These are phyloP conservation scores for Penicillium simplicissimum DNA, from an alignment of 495 filamentous ascomycete species.

Conservation along the genomic window DNA sequence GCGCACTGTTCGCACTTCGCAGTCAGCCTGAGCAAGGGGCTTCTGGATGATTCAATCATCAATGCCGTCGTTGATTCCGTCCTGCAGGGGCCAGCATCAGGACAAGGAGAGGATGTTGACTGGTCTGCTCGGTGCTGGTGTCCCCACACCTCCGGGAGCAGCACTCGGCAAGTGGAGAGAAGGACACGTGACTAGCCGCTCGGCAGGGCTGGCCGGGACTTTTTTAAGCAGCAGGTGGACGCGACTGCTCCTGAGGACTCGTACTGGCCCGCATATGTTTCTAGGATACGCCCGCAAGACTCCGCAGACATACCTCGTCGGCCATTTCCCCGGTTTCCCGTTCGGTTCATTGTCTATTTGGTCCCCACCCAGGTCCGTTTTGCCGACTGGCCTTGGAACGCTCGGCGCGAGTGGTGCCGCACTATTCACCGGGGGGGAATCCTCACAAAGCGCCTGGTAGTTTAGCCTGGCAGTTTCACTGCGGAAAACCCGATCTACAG, in stretches of 20 bases:
- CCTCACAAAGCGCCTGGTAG: constrained; percentile 13
- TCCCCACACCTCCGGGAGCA: constrained; percentile 23
- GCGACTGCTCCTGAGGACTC: too few relatives aligned
- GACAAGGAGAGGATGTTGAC: not conserved
- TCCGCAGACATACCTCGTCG: not conserved
- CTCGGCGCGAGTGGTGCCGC: constrained; percentile 7
- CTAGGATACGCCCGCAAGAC: not conserved
- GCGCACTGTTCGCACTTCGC: too few relatives aligned
- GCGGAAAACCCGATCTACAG: constrained; percentile 12
- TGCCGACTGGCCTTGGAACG: constrained; percentile 6
- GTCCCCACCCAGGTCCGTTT: not conserved
- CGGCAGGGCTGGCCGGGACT: constrained; percentile 37
- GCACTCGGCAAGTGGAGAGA: constrained; percentile 38
- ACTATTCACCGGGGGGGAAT: constrained; percentile 9
- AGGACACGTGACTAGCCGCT: constrained; percentile 27
- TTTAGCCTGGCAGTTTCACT: constrained; percentile 21
- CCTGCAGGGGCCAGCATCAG: not conserved
- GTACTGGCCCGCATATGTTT: not conserved
- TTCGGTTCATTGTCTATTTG: constrained; percentile 1
- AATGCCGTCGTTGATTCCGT: constrained; percentile 34
- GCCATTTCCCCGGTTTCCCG: not conserved
- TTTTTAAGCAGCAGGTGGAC: constrained; percentile 1
- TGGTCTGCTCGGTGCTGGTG: not conserved
- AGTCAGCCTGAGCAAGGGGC: not conserved
- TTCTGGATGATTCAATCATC: constrained; percentile 12